These are phyloP conservation scores for Rhizophora apiculata DNA, from an alignment of 345 rosid genomes.

Conservation along the genomic window DNA sequence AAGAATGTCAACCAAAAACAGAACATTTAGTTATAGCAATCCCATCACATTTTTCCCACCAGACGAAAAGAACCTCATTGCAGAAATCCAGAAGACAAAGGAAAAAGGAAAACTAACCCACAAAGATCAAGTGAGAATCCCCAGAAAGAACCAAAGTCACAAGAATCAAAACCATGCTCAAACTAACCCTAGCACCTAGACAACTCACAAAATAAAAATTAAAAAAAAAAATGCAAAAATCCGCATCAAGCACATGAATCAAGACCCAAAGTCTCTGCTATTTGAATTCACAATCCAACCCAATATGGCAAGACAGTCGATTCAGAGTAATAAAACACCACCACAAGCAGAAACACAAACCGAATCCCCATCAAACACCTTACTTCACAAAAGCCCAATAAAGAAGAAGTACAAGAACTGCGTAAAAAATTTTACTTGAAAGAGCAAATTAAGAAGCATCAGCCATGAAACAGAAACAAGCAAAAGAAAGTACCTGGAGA, in stretches of 20 bases:
- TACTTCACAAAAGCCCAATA: background rate
- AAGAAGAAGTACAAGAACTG: background rate
- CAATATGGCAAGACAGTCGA: constrained; percentile 9
- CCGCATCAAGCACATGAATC: constrained; percentile 13
- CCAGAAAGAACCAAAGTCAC: constrained; percentile 11
- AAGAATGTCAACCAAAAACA: no score
- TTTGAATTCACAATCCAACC: constrained; percentile 10
- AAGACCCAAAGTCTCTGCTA: constrained; percentile 6
- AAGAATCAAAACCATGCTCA: background rate
- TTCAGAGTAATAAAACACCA: background rate
- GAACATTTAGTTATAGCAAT: background rate
- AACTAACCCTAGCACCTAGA: background rate
- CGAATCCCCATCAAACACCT: background rate
- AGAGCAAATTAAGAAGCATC: no score
- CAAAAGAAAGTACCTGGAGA: constrained; percentile 12
- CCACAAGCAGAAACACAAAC: background rate
- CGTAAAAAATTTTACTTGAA: no score
- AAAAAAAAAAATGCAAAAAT: background rate
- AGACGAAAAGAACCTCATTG: background rate
- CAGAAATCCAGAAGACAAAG: background rate
- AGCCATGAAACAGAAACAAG: background rate
- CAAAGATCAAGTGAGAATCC: background rate
- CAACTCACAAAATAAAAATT: no score
- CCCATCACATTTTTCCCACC: background rate
- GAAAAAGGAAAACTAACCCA: background rate